phyloP scores from a whole-genome alignment of 345 rosid genomes.

The Adansonia digitata region DNA sequence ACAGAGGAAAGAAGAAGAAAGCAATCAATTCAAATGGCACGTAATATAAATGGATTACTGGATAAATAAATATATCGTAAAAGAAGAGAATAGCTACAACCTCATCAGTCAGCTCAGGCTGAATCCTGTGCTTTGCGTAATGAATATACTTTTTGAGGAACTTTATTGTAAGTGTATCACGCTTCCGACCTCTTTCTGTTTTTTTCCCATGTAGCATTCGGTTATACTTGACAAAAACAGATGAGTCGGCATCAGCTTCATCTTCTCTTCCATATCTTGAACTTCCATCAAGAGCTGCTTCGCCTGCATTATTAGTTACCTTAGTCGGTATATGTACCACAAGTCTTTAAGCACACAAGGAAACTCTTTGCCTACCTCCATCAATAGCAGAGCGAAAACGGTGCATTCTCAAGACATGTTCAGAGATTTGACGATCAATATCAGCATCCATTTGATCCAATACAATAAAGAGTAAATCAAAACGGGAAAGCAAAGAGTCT shows the following conservation, averaged over 20 bases:
- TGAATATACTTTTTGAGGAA: constrained; percentile 95
- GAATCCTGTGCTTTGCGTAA: constrained; percentile 93
- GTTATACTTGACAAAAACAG: constrained; percentile 87
- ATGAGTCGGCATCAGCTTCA: constrained; percentile 62
- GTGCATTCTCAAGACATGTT: constrained; percentile 98
- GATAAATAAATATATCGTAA: not conserved
- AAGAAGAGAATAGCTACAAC: constrained; percentile 24
- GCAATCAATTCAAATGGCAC: not conserved
- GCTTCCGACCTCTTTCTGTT: constrained; percentile 61
- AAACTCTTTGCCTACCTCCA: constrained; percentile 51
- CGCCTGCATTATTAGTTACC: constrained; percentile 39
- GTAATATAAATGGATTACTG: not conserved
- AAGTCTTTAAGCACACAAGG: constrained; percentile 14
- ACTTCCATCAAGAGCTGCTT: constrained; percentile 56
- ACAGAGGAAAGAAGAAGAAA: not conserved
- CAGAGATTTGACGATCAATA: constrained; percentile 81
- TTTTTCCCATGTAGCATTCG: constrained; percentile 86
- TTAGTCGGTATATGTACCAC: constrained; percentile 5
- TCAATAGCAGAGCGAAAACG: constrained; percentile 61
- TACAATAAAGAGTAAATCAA: constrained; percentile 91
- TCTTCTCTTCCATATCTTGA: constrained; percentile 72
- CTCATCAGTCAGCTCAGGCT: constrained; percentile 95
- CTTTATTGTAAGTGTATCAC: constrained; percentile 73
- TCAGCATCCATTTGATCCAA: constrained; percentile 99
- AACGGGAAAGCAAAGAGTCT: constrained; percentile 98